These are phyloP conservation scores for Daldinia caldariorum DNA, from an alignment of 495 filamentous ascomycete species.

Conservation along the genomic window DNA sequence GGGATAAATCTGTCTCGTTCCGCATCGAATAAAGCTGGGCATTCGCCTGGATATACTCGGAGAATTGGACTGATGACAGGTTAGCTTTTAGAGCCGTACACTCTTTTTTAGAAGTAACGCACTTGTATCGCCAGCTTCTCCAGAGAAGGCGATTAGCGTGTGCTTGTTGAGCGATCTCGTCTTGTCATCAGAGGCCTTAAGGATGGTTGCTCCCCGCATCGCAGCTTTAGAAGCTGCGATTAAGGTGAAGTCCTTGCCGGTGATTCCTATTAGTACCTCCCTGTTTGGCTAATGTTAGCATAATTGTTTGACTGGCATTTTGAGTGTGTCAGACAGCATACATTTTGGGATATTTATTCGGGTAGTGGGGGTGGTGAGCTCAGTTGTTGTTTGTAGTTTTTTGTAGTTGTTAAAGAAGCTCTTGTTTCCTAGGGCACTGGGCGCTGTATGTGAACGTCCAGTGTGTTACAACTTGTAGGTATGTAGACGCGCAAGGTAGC, in stretches of 20 bases:
- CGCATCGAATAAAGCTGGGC: slow-evolving; percentile 98
- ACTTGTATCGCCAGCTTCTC: slow-evolving; percentile 97
- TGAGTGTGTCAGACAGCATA: slow-evolving; percentile 23
- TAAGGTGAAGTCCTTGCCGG: slow-evolving; percentile 98
- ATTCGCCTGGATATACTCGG: slow-evolving; percentile 99
- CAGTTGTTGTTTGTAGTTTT: slow-evolving; percentile 18
- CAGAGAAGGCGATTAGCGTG: slow-evolving; percentile 95
- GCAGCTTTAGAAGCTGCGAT: slow-evolving; percentile 96
- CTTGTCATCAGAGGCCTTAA: slow-evolving; percentile 98
- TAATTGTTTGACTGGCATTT: background rate
- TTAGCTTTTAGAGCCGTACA: slow-evolving; percentile 44
- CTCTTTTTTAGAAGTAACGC: slow-evolving; percentile 34
- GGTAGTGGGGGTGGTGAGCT: slow-evolving; percentile 6
- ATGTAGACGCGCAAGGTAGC: slow-evolving; percentile 51
- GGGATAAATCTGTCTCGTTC: slow-evolving; percentile 89
- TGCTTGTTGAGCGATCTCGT: slow-evolving; percentile 88
- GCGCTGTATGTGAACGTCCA: slow-evolving; percentile 10
- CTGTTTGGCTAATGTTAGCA: slow-evolving; percentile 56
- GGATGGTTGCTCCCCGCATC: slow-evolving; percentile 94
- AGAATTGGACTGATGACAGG: slow-evolving; percentile 84
- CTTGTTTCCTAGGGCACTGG: slow-evolving; percentile 28
- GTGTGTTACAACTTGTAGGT: slow-evolving; percentile 8
- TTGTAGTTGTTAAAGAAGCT: slow-evolving; percentile 22
- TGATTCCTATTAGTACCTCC: slow-evolving; percentile 98
- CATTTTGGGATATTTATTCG: slow-evolving; percentile 46